Conservation (phyloP, 73 alveolate species). For the Symbiodinium natans region DNA sequence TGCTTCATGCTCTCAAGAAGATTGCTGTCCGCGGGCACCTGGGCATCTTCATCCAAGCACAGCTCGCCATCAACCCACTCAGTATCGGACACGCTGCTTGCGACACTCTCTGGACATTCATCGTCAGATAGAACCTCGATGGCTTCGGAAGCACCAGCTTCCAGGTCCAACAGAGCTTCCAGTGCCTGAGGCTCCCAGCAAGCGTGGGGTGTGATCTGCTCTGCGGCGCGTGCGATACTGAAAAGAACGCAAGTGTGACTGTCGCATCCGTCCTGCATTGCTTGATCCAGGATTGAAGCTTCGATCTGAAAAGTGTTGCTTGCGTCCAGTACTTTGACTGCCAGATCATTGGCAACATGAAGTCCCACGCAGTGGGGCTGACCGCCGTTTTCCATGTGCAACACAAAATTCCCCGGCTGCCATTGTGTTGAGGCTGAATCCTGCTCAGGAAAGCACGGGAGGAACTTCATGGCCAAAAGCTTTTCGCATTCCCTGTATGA, state of each 20-base stretch:
- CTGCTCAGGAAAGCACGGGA: neutral
- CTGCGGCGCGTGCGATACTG: too few relatives aligned
- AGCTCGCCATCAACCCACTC: too few relatives aligned
- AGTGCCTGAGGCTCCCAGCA: too few relatives aligned
- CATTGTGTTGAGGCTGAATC: neutral
- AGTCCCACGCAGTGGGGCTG: slow-evolving; percentile 26
- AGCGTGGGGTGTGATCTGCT: too few relatives aligned
- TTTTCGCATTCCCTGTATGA: neutral
- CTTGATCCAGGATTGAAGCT: neutral
- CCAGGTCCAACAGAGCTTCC: too few relatives aligned
- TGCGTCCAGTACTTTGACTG: neutral
- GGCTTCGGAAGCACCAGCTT: too few relatives aligned
- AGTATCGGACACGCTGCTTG: too few relatives aligned
- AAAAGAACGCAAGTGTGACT: neutral
- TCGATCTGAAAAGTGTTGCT: neutral
- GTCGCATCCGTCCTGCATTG: neutral
- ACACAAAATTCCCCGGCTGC: neutral
- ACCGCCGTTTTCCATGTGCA: neutral
- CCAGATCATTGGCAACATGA: neutral
- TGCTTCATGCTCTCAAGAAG: neutral
- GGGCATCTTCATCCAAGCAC: too few relatives aligned
- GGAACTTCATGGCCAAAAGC: neutral
- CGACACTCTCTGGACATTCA: too few relatives aligned
- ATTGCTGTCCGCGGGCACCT: too few relatives aligned
- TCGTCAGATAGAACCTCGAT: too few relatives aligned